These are phyloP conservation scores for Mycena crocata DNA, from an alignment of 768 basidiomycete species.

Conservation along the genomic window DNA sequence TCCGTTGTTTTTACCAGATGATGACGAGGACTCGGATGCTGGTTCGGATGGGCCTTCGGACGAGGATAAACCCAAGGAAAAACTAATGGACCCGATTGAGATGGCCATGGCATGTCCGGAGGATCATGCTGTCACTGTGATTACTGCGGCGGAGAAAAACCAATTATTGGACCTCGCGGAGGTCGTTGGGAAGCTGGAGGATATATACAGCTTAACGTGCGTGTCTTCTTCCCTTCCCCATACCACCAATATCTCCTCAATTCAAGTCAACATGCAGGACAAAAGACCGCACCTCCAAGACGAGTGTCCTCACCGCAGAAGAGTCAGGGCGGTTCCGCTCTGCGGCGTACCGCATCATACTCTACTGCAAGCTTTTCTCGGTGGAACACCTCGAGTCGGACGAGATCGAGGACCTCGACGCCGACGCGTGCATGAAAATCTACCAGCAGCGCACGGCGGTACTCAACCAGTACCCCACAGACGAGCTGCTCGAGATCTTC, in stretches of 20 bases:
- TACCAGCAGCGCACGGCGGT: neutral
- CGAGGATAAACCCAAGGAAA: too few relatives aligned
- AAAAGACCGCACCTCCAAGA: slow-evolving; percentile 15
- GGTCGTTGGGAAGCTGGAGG: slow-evolving; percentile 31
- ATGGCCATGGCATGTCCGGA: slow-evolving; percentile 15
- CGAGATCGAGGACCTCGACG: neutral
- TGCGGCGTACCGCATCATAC: slow-evolving; percentile 26
- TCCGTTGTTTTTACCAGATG: too few relatives aligned
- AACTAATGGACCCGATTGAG: neutral
- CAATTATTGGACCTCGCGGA: slow-evolving; percentile 14
- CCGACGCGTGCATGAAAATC: neutral
- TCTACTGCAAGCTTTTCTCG: slow-evolving; percentile 19
- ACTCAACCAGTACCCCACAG: slow-evolving; percentile 11
- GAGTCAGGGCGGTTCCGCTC: slow-evolving; percentile 21
- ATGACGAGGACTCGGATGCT: too few relatives aligned
- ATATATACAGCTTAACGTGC: slow-evolving; percentile 39
- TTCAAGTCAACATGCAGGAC: neutral
- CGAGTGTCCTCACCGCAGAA: neutral
- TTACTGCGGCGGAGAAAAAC: slow-evolving; percentile 15
- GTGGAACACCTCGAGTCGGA: neutral
- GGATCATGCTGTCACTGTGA: neutral
- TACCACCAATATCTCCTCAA: neutral
- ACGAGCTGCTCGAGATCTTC: slow-evolving; percentile 24
- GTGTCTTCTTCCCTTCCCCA: neutral
- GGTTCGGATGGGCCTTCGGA: too few relatives aligned